Conservation (phyloP, 1,139 yeast species). For the Lodderomyces margitis region DNA sequence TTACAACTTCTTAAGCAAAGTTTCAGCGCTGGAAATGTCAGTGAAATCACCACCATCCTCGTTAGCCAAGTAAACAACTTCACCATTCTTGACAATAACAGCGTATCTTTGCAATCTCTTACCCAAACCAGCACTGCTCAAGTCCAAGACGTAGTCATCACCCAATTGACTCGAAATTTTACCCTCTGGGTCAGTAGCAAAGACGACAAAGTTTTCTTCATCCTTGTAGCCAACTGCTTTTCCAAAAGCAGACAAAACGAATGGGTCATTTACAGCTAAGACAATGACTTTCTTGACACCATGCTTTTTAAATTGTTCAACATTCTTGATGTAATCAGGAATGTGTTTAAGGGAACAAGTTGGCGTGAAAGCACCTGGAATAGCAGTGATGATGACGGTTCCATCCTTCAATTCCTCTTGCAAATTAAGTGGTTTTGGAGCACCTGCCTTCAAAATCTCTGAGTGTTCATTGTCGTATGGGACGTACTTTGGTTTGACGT, state of each 20-base stretch:
- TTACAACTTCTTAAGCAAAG: conserved; percentile 38
- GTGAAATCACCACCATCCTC: conserved; percentile 61
- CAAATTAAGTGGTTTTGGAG: conserved; percentile 52
- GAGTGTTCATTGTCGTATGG: conserved; percentile 50
- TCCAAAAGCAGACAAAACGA: conserved; percentile 81
- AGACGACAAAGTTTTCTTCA: conserved; percentile 50
- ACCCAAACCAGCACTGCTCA: conserved; percentile 58
- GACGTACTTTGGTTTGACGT: conserved; percentile 53
- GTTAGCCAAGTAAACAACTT: conserved; percentile 60
- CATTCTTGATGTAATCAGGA: conserved; percentile 63
- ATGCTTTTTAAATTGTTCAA: conserved; percentile 55
- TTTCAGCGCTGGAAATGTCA: conserved; percentile 58
- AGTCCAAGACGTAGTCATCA: conserved; percentile 47
- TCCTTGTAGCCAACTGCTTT: conserved; percentile 59
- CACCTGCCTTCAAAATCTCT: conserved; percentile 49
- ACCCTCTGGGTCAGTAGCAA: conserved; percentile 70
- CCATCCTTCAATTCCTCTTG: conserved; percentile 48
- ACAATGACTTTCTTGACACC: conserved; percentile 74
- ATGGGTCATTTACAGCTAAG: conserved; percentile 78
- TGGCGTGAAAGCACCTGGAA: conserved; percentile 93
- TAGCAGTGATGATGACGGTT: conserved; percentile 70
- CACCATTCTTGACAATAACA: conserved; percentile 60
- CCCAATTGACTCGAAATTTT: conserved; percentile 55
- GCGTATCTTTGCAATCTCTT: conserved; percentile 73
- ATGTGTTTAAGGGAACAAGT: conserved; percentile 81